Evolutionary conservation across 192 early-diverging fungal species (phyloP).

Genomic region (Coemansia sp.): DNA sequence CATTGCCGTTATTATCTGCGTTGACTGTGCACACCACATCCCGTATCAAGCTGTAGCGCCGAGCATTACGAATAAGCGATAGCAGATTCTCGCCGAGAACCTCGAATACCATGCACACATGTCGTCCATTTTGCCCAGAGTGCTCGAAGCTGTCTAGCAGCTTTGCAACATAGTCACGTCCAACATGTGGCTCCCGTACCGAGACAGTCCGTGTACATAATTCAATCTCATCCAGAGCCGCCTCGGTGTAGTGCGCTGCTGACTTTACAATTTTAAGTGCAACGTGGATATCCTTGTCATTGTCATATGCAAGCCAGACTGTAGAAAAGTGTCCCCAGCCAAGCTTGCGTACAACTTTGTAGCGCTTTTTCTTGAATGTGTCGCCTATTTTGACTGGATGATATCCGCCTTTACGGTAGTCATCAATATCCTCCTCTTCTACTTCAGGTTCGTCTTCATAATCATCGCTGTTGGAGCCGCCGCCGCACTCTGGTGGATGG

Average conservation of each 20-base stretch:
- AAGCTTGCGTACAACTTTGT: conserved; percentile 87
- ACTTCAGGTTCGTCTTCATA: conserved; percentile 57
- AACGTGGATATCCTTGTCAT: conserved; percentile 71
- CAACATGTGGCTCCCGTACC: conserved; percentile 35
- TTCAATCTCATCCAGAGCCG: conserved; percentile 94
- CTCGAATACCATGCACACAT: conserved; percentile 98
- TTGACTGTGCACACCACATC: conserved; percentile 26
- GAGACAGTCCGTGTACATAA: conserved; percentile 78
- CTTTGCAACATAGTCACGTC: conserved; percentile 69
- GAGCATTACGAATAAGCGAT: conserved; percentile 72
- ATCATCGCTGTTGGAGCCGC: conserved; percentile 32
- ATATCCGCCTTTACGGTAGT: conserved; percentile 94
- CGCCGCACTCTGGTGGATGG: not conserved
- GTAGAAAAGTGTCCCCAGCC: conserved; percentile 99
- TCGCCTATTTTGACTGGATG: conserved; percentile 88
- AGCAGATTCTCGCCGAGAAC: conserved; percentile 94
- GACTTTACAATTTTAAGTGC: conserved; percentile 98
- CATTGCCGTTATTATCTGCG: conserved; percentile 22
- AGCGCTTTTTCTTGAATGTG: conserved; percentile 71
- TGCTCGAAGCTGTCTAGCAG: conserved; percentile 92
- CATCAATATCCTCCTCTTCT: conserved; percentile 86
- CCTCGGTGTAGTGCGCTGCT: conserved; percentile 92
- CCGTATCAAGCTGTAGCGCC: conserved; percentile 39
- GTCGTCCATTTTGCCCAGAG: conserved; percentile 82
- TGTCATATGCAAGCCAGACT: conserved; percentile 90